phyloP scores from a whole-genome alignment of 345 rosid species.

The Brassica nigra region DNA sequence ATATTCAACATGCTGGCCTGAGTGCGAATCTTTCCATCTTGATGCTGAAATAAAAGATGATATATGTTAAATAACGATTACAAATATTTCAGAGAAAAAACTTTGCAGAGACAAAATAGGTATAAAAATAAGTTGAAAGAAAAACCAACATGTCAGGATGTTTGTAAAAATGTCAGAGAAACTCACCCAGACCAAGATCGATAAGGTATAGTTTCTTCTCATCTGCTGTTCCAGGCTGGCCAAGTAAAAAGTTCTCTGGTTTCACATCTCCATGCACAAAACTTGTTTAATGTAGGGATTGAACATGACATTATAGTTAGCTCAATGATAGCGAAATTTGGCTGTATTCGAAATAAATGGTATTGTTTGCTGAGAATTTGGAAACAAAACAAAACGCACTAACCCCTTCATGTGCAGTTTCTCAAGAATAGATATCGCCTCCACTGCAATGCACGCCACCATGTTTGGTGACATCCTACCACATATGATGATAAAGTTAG shows the following conservation, averaged over 20 bases:
- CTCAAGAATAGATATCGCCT: constrained; percentile 92
- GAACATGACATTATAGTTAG: constrained; percentile 20
- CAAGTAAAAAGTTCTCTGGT: constrained; percentile 90
- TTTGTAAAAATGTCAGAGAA: not conserved
- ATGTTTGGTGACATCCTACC: constrained; percentile 80
- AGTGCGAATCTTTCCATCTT: constrained; percentile 77
- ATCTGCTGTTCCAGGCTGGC: constrained; percentile 78
- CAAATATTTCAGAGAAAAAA: not conserved
- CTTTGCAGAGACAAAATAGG: constrained; percentile 5
- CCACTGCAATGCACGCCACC: constrained; percentile 94
- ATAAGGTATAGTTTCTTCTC: constrained; percentile 87
- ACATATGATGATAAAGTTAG: constrained; percentile 29
- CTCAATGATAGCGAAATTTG: constrained; percentile 7
- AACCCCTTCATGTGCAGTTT: constrained; percentile 88
- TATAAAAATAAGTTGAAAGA: constrained; percentile 16
- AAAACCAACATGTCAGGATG: not conserved
- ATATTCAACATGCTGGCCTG: constrained; percentile 85
- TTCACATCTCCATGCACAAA: constrained; percentile 97
- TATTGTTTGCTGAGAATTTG: not conserved
- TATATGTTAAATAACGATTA: not conserved
- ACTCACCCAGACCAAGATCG: constrained; percentile 91
- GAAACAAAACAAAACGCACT: constrained; percentile 12
- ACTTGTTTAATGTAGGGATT: constrained; percentile 45
- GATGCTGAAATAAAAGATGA: constrained; percentile 58
- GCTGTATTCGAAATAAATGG: constrained; percentile 1